Percentiles rank a stretch among this genome's conserved stretches.
Evolutionary conservation across 495 filamentous ascomycete species (phyloP).

Genomic region (Aspergillus funiculosus): DNA sequence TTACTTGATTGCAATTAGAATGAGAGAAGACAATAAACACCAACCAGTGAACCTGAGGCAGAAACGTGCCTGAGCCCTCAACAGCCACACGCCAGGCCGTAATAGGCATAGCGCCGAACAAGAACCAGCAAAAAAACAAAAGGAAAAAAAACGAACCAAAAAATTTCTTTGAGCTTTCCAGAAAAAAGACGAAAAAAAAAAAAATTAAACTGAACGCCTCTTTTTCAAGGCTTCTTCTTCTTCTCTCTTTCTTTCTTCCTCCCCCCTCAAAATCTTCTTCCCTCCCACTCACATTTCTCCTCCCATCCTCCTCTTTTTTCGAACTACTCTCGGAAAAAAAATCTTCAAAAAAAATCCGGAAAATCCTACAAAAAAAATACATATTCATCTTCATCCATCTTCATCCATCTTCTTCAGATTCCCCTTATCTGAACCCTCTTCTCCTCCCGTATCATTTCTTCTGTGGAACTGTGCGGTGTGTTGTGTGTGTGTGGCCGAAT

Average conservation of each 20-base stretch:
- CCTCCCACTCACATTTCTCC: slow-evolving; percentile 39
- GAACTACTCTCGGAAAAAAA: slow-evolving; percentile 41
- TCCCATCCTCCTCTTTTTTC: slow-evolving; percentile 33
- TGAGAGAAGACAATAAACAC: too few relatives aligned
- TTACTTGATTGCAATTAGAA: too few relatives aligned
- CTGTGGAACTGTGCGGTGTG: slow-evolving; percentile 37
- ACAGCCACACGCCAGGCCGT: slow-evolving; percentile 16
- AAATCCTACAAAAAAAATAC: slow-evolving; percentile 40
- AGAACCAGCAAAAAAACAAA: slow-evolving; percentile 9
- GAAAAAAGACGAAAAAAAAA: slow-evolving; percentile 17
- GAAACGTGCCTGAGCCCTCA: slow-evolving; percentile 18
- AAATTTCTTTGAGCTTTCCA: slow-evolving; percentile 36
- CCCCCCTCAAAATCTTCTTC: slow-evolving; percentile 21
- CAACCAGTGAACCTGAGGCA: slow-evolving; percentile 12
- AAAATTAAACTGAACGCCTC: slow-evolving; percentile 13
- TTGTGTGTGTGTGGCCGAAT: slow-evolving; percentile 30
- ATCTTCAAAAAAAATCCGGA: slow-evolving; percentile 28
- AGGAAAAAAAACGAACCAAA: slow-evolving; percentile 10
- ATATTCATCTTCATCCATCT: slow-evolving; percentile 20
- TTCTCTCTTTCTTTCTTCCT: slow-evolving; percentile 29
- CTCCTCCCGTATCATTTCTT: slow-evolving; percentile 25
- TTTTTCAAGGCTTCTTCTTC: slow-evolving; percentile 15
- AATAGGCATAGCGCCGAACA: slow-evolving; percentile 20
- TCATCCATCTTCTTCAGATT: neutral
- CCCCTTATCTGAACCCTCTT: slow-evolving; percentile 23